Base-by-base conservation (phyloP, 2,329 filamentous ascomycete species). In the Neonectria hederae region DNA sequence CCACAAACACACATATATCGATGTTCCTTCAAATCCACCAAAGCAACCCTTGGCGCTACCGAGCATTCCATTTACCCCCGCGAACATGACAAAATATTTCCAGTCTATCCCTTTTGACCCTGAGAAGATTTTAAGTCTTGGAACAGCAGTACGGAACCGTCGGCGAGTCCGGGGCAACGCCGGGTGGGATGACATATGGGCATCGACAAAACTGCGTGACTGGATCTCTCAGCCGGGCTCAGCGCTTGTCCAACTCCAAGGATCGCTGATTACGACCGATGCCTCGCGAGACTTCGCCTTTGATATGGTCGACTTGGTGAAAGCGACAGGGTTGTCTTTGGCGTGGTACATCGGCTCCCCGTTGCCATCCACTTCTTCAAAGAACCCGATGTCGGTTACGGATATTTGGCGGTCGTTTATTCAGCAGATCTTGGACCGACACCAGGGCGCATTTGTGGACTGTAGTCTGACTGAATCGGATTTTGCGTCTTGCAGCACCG, bases 271-370 rank as follows among this genome's bases (percentile, higher is more conserved):
- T 14, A 40, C 57, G 0, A 51, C 54, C 0, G 65, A 62, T 32
- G 32, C 52, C 14, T 65, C 59, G 1, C 51, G 56, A 1, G 59
- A 67, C 14, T 65, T 67, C 43, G 63, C 46, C 0, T 14, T 67
- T 4, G 63, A 65, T n/a, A 65, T 65, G 40, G 42, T 67, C 19
- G 65, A 67, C 10, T 13, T 65, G 7, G 55, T 43, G 0, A 59
- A 60, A 13, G 46, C 48, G 3, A 53, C 46, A 2, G 46, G 10
- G 2, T 11, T 65, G 21, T 55, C 46, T 2, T 38, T 67, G 42
- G 59, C 55, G 1, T 67, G 65, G 65, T 58, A 55, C 10, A 17
- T 62, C 5, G 35, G 48, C 4, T 58, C 54, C 14, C 54, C 45
- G 13, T 5, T 66, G 14, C 48, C 59, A 11, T 62, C 63, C 2